A percentile compares a stretch with the other conserved stretches of the same genome.
These are phyloP conservation scores for Abrus pulchellus DNA, from an alignment of 306 rosid species.

Conservation along the genomic window DNA sequence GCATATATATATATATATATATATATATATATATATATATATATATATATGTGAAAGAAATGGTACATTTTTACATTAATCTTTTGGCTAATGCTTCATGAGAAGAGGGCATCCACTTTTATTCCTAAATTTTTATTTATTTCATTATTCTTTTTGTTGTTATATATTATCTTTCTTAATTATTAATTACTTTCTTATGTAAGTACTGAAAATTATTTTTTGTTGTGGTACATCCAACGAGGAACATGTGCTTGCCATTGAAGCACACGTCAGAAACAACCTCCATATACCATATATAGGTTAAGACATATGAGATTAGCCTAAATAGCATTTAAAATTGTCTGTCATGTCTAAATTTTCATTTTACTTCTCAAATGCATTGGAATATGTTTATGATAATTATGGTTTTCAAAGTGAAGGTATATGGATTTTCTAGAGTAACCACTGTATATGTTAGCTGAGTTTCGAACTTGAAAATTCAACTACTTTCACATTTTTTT, in stretches of 20 bases:
- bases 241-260: conserved; percentile 6
- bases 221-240: neutral
- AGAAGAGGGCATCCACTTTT: neutral
- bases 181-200: neutral
- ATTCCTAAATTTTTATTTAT: neutral
- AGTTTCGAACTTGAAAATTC: neutral
- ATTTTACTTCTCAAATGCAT: neutral
- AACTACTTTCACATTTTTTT: too few species aligned
- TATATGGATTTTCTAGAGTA: neutral
- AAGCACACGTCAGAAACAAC: neutral
- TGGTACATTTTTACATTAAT: neutral
- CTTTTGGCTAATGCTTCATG: neutral
- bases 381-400: neutral
- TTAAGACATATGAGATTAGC: neutral
- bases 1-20: neutral
- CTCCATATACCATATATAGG: neutral
- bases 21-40: neutral
- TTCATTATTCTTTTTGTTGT: neutral
- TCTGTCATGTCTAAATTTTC: neutral
- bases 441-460: neutral
- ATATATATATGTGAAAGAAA: conserved; percentile 1
- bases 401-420: neutral
- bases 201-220: neutral
- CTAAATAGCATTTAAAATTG: neutral
- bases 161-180: neutral